phyloP scores from a whole-genome alignment of 176 grass and related monocot genomes.

The Eleusine indica region DNA sequence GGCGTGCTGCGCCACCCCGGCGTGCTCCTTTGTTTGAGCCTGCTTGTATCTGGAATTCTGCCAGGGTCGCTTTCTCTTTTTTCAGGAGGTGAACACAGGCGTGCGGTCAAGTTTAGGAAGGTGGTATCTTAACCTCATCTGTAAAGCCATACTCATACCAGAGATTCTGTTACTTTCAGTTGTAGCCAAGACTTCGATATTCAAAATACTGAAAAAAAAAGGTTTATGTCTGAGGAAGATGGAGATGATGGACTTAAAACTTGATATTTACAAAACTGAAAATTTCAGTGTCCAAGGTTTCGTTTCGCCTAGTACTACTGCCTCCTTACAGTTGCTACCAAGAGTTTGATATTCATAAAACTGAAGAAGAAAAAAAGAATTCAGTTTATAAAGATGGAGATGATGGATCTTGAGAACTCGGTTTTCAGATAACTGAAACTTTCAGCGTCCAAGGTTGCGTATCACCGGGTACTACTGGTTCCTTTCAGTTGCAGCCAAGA shows the following conservation, averaged over 20 bases:
- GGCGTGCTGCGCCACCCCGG: not conserved
- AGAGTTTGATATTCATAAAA: too few species aligned
- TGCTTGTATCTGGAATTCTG: slow-evolving; percentile 22
- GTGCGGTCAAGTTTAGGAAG: slow-evolving; percentile 42
- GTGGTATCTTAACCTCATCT: slow-evolving; percentile 7
- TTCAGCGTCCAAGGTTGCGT: not conserved
- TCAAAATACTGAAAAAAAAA: too few species aligned
- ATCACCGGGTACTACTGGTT: not conserved
- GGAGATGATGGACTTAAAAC: too few species aligned
- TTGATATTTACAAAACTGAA: too few species aligned
- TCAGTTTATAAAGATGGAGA: too few species aligned
- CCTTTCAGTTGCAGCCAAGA: not conserved
- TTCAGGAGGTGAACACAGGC: slow-evolving; percentile 15
- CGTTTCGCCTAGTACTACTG: too few species aligned
- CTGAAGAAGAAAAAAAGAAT: too few species aligned
- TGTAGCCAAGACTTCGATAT: too few species aligned
- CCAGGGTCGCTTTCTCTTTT: slow-evolving; percentile 32
- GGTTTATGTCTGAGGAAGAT: too few species aligned
- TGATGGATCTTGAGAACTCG: not conserved
- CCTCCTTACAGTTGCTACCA: too few species aligned
- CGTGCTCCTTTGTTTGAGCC: slow-evolving; percentile 35
- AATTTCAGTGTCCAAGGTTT: too few species aligned
- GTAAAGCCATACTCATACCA: slow-evolving; percentile 25
- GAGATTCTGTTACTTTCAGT: slow-evolving; percentile 8
- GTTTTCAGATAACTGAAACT: not conserved